Percentiles rank a stretch among this genome's conserved stretches.
Evolutionary conservation across 23 red algal species (phyloP).

Genomic region (Chondrus crispus): DNA sequence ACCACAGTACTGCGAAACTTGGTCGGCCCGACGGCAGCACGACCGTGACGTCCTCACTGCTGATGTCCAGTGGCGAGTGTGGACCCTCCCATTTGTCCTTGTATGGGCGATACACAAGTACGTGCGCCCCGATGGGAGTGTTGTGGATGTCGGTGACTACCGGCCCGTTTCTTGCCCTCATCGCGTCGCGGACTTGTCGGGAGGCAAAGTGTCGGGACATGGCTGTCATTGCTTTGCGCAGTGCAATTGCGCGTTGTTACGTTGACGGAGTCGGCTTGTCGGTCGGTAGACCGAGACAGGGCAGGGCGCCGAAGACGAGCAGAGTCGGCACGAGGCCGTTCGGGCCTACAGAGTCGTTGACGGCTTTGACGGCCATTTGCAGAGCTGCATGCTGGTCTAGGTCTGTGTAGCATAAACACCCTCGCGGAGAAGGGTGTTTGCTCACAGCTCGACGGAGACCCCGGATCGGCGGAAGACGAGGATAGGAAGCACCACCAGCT

Average conservation of each 20-base stretch:
- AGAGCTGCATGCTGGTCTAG: neutral
- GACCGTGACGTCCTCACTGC: neutral
- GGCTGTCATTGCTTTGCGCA: neutral
- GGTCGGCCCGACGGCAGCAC: neutral
- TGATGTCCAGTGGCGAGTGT: neutral
- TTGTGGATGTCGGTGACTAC: neutral
- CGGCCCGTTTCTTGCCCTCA: neutral
- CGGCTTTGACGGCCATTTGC: slow-evolving; percentile 8
- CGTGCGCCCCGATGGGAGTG: neutral
- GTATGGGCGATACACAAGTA: neutral
- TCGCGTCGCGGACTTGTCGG: neutral
- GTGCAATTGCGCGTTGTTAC: neutral
- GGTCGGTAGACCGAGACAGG: neutral
- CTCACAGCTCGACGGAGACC: too few species aligned
- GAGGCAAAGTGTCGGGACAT: neutral
- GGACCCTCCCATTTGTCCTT: neutral
- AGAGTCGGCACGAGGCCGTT: slow-evolving; percentile 4
- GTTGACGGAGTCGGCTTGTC: neutral
- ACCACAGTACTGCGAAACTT: neutral
- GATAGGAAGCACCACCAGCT: too few species aligned
- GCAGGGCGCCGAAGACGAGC: neutral
- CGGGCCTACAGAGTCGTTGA: neutral
- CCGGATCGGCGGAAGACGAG: too few species aligned
- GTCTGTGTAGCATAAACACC: too few species aligned
- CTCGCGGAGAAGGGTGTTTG: too few species aligned